A percentile compares a stretch with the other conserved stretches of the same genome.
These are phyloP conservation scores for Alternaria sp. DNA, from an alignment of 2,329 filamentous ascomycete genomes.

Conservation along the genomic window DNA sequence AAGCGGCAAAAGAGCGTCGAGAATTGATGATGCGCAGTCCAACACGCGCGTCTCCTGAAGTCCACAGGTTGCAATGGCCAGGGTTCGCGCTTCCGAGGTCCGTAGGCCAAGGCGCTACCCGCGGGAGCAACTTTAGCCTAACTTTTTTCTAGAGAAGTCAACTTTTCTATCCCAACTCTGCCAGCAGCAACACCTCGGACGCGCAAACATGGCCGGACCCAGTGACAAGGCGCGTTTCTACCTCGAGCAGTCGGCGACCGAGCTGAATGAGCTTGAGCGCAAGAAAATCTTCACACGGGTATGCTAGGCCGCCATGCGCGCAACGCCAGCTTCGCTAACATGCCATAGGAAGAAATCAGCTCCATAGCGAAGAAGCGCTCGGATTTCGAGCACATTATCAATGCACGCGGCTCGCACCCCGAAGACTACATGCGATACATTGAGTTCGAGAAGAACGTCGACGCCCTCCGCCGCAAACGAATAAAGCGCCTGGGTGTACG, in stretches of 20 bases:
- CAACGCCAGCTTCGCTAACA: slow-evolving; percentile 11
- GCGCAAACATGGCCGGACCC: slow-evolving; percentile 73
- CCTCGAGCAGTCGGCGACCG: slow-evolving; percentile 88
- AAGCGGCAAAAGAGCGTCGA: slow-evolving; percentile 39
- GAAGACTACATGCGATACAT: slow-evolving; percentile 86
- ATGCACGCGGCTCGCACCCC: slow-evolving; percentile 74
- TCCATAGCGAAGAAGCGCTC: slow-evolving; percentile 89
- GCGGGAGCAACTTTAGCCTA: slow-evolving; percentile 26
- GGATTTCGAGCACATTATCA: slow-evolving; percentile 89
- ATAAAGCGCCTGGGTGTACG: slow-evolving; percentile 81
- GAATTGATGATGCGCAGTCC: slow-evolving; percentile 21
- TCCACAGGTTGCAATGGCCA: slow-evolving; percentile 17
- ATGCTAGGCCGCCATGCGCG: slow-evolving; percentile 19
- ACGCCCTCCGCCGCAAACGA: slow-evolving; percentile 80
- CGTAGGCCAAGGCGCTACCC: slow-evolving; percentile 31
- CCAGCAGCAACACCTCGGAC: slow-evolving; percentile 11
- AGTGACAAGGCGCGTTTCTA: slow-evolving; percentile 95
- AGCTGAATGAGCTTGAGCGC: slow-evolving; percentile 88
- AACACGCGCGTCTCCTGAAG: slow-evolving; percentile 40
- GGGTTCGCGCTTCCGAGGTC: slow-evolving; percentile 25
- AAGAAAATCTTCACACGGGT: slow-evolving; percentile 90
- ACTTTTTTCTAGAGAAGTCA: slow-evolving; percentile 19
- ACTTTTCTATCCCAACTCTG: slow-evolving; percentile 28
- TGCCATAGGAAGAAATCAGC: slow-evolving; percentile 78
- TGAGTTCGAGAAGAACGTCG: slow-evolving; percentile 70